A percentile compares a stretch with the other conserved stretches of the same genome.
Evolutionary conservation across 2,329 filamentous ascomycete genomes (phyloP).

Genomic region (Neopestalotiopsis rosae): DNA sequence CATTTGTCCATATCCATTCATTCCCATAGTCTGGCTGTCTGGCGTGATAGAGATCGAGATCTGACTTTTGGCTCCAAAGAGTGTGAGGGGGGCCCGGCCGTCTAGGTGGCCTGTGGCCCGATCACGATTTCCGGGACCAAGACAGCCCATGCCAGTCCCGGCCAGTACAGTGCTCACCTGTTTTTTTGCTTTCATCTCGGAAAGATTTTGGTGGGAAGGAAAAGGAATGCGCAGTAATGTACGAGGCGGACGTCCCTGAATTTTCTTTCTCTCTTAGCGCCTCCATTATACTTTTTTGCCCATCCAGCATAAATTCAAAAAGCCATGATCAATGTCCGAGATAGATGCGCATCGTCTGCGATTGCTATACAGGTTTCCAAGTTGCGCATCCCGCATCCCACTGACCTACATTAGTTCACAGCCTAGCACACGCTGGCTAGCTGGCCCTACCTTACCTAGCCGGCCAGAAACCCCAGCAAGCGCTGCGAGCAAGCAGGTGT

Average conservation of each 20-base stretch:
- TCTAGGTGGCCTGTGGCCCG: background rate
- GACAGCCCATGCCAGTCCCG: slow-evolving; percentile 4
- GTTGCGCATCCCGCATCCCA: background rate
- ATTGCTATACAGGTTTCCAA: slow-evolving; percentile 2
- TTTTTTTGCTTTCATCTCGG: background rate
- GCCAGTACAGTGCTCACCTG: background rate
- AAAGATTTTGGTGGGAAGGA: background rate
- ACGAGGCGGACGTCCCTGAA: background rate
- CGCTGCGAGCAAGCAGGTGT: background rate
- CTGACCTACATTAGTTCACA: background rate
- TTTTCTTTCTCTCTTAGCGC: background rate
- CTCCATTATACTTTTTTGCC: background rate
- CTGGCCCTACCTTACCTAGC: background rate
- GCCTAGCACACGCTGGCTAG: background rate
- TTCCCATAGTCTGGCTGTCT: background rate
- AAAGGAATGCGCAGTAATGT: background rate
- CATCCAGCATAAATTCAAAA: background rate
- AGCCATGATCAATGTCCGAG: background rate
- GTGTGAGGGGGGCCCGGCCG: background rate
- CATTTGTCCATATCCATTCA: background rate
- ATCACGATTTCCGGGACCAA: background rate
- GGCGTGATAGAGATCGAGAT: slow-evolving; percentile 3
- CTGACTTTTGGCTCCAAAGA: background rate
- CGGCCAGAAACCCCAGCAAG: background rate
- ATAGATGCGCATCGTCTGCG: background rate